These are phyloP conservation scores for Magnolia kwangsiensis DNA, from an alignment of 164 flowering plant species.

Conservation along the genomic window DNA sequence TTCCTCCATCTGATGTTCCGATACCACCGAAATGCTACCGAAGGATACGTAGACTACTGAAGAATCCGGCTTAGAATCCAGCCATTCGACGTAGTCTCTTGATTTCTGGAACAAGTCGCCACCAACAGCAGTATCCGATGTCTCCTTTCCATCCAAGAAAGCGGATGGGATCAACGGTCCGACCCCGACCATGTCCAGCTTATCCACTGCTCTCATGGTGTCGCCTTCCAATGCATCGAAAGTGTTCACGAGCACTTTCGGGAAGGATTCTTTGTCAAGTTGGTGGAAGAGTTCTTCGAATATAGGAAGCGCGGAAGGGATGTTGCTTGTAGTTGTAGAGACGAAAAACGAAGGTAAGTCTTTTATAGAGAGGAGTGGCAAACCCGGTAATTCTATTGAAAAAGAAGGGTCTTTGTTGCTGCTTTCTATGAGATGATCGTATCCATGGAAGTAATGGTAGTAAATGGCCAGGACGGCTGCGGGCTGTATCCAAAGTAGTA, in stretches of 20 bases:
- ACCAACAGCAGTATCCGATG: conserved; percentile 31
- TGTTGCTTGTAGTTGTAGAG: background rate
- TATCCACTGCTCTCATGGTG: conserved; percentile 27
- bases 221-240: conserved; percentile 47
- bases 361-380: conserved; percentile 23
- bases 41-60: conserved; percentile 45
- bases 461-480: conserved; percentile 32
- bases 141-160: conserved; percentile 26
- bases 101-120: conserved; percentile 26
- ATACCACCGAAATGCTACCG: conserved; percentile 31
- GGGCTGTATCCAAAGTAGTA: conserved; percentile 38
- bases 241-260: conserved; percentile 43
- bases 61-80: conserved; percentile 30
- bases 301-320: background rate
- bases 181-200: conserved; percentile 23
- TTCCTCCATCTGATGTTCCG: conserved; percentile 32
- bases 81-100: conserved; percentile 36
- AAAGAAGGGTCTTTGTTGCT: conserved; percentile 4
- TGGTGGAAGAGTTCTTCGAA: conserved; percentile 30
- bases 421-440: conserved; percentile 3
- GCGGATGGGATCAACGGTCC: conserved; percentile 65
- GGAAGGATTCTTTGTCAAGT: conserved; percentile 23
- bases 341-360: conserved; percentile 37
- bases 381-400: conserved; percentile 22
- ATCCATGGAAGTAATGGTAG: conserved; percentile 31